Conservation (phyloP, 2,329 filamentous ascomycete species). For the Aspergillus candidus region DNA sequence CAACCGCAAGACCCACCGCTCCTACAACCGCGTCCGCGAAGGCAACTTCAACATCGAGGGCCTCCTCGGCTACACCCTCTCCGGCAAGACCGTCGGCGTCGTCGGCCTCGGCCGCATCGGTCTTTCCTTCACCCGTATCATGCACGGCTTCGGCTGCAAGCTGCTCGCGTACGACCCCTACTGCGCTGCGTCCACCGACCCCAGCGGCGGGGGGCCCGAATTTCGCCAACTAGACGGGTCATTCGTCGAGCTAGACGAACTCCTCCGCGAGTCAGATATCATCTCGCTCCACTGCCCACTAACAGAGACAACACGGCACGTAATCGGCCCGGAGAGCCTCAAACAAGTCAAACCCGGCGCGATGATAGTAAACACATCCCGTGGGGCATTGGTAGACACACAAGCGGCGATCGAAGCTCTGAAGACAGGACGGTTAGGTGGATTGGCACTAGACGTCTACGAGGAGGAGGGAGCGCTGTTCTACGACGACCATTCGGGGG, state of each 20-base stretch:
- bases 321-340: slow-evolving; percentile 54
- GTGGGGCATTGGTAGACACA: slow-evolving; percentile 59
- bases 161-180: slow-evolving; percentile 58
- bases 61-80: slow-evolving; percentile 51
- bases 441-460: slow-evolving; percentile 62
- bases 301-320: slow-evolving; percentile 52
- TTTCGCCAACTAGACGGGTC: slow-evolving; percentile 44
- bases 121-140: slow-evolving; percentile 54
- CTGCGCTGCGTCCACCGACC: no score
- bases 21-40: slow-evolving; percentile 62
- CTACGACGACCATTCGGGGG: slow-evolving; percentile 58
- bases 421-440: slow-evolving; percentile 55
- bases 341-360: slow-evolving; percentile 53
- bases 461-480: slow-evolving; percentile 57
- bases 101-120: slow-evolving; percentile 62
- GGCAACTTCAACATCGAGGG: slow-evolving; percentile 63
- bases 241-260: slow-evolving; percentile 49
- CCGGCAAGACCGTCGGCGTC: slow-evolving; percentile 61
- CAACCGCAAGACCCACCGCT: slow-evolving; percentile 61
- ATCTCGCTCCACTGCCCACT: slow-evolving; percentile 63
- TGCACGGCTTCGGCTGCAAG: slow-evolving; percentile 59
- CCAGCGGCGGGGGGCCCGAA: slow-evolving; percentile 34
- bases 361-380: slow-evolving; percentile 60
- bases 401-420: slow-evolving; percentile 54
- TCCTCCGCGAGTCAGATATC: slow-evolving; percentile 55